Evolutionary conservation across 2,329 filamentous ascomycete species (phyloP).

Genomic region (Apiospora kogelbergensis): DNA sequence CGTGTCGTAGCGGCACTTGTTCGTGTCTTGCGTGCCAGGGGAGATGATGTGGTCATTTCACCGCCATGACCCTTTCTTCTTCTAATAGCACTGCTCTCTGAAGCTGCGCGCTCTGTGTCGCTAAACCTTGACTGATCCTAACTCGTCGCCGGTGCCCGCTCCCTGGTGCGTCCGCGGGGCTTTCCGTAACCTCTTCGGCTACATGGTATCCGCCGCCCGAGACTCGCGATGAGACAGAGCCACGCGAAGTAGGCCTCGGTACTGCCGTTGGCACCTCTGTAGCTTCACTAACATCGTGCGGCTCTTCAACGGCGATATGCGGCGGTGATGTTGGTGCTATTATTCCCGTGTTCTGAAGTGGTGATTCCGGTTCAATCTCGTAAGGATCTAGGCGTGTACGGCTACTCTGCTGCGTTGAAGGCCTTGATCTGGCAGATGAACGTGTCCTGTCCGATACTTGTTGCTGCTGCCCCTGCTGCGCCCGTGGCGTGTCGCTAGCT

Average conservation of each 20-base stretch:
- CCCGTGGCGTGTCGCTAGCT: conserved; percentile 21
- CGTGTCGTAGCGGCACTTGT: conserved; percentile 32
- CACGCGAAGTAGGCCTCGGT: conserved; percentile 17
- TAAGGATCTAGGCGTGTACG: conserved; percentile 18
- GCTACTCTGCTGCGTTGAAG: conserved; percentile 18
- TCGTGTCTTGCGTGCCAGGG: conserved; percentile 42
- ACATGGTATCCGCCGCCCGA: conserved; percentile 18
- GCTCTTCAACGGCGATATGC: conserved; percentile 2
- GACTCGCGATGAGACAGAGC: conserved; percentile 20
- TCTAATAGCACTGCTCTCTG: conserved; percentile 40
- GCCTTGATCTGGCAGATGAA: conserved; percentile 20
- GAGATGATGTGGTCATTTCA: conserved; percentile 41
- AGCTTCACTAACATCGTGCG: conserved; percentile 16
- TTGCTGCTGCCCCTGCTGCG: conserved; percentile 15
- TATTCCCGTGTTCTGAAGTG: neutral
- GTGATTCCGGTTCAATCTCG: conserved; percentile 14
- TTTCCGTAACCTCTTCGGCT: conserved; percentile 51
- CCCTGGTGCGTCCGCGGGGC: conserved; percentile 54
- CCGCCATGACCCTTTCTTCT: conserved; percentile 27
- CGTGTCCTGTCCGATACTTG: neutral
- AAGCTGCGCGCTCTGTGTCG: conserved; percentile 43
- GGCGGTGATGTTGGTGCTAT: neutral
- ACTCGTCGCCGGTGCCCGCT: conserved; percentile 50
- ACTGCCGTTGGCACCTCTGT: conserved; percentile 16
- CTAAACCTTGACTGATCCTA: conserved; percentile 30